phyloP scores from a whole-genome alignment of 345 rosid species.

The Euphorbia pulcherrima region DNA sequence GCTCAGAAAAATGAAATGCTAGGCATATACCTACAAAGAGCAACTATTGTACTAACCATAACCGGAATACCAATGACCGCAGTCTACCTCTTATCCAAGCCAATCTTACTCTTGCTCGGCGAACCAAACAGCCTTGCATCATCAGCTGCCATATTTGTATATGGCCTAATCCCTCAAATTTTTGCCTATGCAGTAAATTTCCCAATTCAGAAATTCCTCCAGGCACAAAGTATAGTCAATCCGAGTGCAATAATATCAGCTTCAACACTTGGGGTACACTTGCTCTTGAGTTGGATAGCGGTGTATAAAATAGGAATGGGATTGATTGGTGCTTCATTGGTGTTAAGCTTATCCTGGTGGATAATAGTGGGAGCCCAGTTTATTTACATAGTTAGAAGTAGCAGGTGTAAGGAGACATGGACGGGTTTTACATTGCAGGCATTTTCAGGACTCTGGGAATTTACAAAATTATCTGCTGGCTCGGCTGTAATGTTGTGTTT shows the following conservation, averaged over 20 bases:
- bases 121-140: constrained; percentile 16
- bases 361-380: constrained; percentile 59
- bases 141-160: constrained; percentile 20
- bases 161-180: constrained; percentile 27
- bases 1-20: constrained; percentile 19
- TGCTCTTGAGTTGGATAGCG: constrained; percentile 19
- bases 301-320: constrained; percentile 16
- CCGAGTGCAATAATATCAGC: constrained; percentile 27
- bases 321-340: constrained; percentile 56
- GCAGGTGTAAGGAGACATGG: constrained; percentile 59
- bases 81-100: constrained; percentile 21
- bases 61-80: constrained; percentile 18
- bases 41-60: constrained; percentile 14
- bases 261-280: constrained; percentile 6
- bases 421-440: constrained; percentile 51
- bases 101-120: constrained; percentile 18
- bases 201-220: constrained; percentile 28
- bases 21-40: constrained; percentile 24
- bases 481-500: constrained; percentile 91
- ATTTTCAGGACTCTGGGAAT: constrained; percentile 66
- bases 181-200: constrained; percentile 25
- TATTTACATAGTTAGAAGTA: constrained; percentile 44
- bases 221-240: constrained; percentile 25
- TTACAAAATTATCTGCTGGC: constrained; percentile 55
- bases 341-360: constrained; percentile 83